Conservation (phyloP, 208 protist genomes). For the Leishmania major region DNA sequence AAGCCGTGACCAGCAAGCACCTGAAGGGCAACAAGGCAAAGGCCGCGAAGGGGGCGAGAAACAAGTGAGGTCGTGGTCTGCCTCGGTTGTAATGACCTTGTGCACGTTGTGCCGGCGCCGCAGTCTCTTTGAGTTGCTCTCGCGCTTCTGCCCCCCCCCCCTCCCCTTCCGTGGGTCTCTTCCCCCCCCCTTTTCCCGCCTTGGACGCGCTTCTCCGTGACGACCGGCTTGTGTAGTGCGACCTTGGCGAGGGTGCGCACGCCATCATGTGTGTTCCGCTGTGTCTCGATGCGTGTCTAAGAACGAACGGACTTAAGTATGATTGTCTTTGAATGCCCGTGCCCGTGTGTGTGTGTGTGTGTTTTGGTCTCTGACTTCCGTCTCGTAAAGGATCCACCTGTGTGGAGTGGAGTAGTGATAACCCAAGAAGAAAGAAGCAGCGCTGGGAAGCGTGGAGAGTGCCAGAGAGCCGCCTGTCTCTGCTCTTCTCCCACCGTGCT, state of each 20-base stretch:
- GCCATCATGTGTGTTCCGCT: neutral
- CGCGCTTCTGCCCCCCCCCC: neutral
- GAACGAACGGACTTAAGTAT: neutral
- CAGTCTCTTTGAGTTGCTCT: neutral
- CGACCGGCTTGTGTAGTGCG: neutral
- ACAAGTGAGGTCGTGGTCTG: slow-evolving; percentile 12
- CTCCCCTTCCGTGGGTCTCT: neutral
- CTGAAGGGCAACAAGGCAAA: slow-evolving; percentile 90
- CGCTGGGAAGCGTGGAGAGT: neutral
- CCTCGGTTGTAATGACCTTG: neutral
- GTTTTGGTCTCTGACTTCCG: neutral
- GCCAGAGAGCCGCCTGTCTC: neutral
- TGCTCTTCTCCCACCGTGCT: neutral
- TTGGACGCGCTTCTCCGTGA: neutral
- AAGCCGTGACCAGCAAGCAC: slow-evolving; percentile 50
- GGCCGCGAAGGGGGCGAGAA: slow-evolving; percentile 37
- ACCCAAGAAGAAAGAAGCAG: neutral
- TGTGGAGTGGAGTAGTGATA: neutral
- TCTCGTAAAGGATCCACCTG: neutral
- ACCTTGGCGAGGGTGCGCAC: neutral
- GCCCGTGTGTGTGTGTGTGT: neutral
- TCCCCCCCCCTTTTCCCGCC: neutral
- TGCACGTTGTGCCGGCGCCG: neutral
- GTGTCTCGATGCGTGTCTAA: neutral
- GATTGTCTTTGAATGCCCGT: neutral